phyloP scores from a whole-genome alignment of 1,284 basidiomycete species.

The Austroboletus novae-zelandiae region DNA sequence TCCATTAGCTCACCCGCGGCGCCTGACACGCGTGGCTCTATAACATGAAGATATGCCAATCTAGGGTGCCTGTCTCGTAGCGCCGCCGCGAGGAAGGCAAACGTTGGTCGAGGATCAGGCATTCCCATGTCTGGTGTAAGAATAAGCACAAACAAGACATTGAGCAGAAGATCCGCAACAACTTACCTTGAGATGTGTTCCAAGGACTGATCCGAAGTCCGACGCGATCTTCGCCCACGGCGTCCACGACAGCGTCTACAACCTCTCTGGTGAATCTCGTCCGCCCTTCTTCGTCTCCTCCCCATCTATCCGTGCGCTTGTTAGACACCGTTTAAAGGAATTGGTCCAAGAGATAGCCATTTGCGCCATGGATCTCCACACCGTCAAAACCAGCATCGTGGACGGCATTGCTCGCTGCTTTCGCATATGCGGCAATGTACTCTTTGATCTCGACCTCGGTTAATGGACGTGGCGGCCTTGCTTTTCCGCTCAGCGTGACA shows the following conservation, averaged over 20 bases:
- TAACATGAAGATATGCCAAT: constrained; percentile 57
- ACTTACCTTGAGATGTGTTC: constrained; percentile 37
- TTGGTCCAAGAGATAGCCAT: constrained; percentile 28
- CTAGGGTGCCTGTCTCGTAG: constrained; percentile 34
- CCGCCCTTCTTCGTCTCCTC: constrained; percentile 52
- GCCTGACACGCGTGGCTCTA: constrained; percentile 43
- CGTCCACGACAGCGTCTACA: constrained; percentile 45
- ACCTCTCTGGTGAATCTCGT: constrained; percentile 46
- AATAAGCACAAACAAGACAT: too few species aligned
- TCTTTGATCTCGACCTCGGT: too few species aligned
- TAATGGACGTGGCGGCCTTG: too few species aligned
- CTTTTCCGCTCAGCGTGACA: too few species aligned
- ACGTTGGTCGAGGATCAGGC: too few species aligned
- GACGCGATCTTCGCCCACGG: constrained; percentile 38
- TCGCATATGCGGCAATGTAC: too few species aligned
- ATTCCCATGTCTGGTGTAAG: constrained; percentile 27
- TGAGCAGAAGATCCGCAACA: too few species aligned
- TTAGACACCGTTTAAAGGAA: constrained; percentile 36
- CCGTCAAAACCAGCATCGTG: too few species aligned
- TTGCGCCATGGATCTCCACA: constrained; percentile 18
- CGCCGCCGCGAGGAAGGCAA: constrained; percentile 37
- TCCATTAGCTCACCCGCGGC: constrained; percentile 11
- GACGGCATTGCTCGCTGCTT: constrained; percentile 28
- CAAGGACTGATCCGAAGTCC: constrained; percentile 58
- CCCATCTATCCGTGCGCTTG: too few species aligned